Percentiles rank a stretch among this genome's conserved stretches.
Conservation (phyloP, 108 stramenopile species). For the Skeletonema grethae region DNA sequence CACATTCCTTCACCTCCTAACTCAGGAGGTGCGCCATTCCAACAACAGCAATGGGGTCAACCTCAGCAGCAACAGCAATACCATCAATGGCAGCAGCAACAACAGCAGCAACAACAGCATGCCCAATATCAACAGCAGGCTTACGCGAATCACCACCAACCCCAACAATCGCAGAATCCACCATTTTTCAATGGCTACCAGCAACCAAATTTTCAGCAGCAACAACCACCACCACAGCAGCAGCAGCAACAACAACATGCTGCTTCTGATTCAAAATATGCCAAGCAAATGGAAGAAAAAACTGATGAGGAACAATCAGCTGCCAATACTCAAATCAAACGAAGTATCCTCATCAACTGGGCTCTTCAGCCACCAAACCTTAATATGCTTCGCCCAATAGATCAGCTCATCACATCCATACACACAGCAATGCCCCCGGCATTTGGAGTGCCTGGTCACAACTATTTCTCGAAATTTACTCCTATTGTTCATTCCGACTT, state of each 20-base stretch:
- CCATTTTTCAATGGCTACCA: constrained; percentile 32
- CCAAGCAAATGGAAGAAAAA: constrained; percentile 69
- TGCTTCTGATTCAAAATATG: constrained; percentile 56
- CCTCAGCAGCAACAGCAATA: constrained; percentile 23
- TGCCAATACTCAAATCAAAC: constrained; percentile 67
- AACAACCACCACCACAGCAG: constrained; percentile 24
- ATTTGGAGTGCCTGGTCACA: constrained; percentile 70
- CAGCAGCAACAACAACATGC: constrained; percentile 16
- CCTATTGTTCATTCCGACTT: constrained; percentile 56
- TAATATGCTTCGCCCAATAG: constrained; percentile 71
- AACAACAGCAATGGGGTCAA: constrained; percentile 26
- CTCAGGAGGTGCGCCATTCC: not conserved
- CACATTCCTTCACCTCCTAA: not conserved
- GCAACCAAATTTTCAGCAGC: constrained; percentile 26
- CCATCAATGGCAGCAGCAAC: constrained; percentile 43
- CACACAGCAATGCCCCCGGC: constrained; percentile 85
- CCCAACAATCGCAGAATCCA: constrained; percentile 24
- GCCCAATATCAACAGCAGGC: constrained; percentile 28
- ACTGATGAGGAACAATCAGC: constrained; percentile 53
- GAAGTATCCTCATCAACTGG: constrained; percentile 77
- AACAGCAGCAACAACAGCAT: constrained; percentile 32
- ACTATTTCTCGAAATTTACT: constrained; percentile 82
- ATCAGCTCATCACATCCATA: constrained; percentile 64
- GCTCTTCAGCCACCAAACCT: constrained; percentile 79
- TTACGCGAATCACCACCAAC: constrained; percentile 15